A percentile compares a stretch with the other conserved stretches of the same genome.
These are phyloP conservation scores for Leucocoprinus leucothites DNA, from an alignment of 768 basidiomycete species.

Conservation along the genomic window DNA sequence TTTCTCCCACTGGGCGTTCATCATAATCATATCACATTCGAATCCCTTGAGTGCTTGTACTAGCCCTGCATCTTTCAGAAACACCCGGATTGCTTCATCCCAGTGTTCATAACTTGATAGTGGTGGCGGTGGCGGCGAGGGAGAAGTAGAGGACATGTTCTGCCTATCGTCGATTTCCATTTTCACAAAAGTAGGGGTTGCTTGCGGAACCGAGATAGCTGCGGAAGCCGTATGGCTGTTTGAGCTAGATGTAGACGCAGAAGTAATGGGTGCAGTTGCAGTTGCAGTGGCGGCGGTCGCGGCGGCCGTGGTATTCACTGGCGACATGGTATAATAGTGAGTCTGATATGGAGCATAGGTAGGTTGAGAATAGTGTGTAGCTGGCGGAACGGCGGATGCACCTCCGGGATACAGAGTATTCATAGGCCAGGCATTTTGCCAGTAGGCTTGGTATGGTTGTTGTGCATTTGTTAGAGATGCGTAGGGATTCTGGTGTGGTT, in stretches of 20 bases:
- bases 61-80: conserved; percentile 53
- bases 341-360: conserved; percentile 4
- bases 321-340: not conserved
- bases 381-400: not conserved
- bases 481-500: not conserved
- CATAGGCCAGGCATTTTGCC: conserved; percentile 7
- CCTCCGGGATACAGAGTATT: conserved; percentile 2
- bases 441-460: conserved; percentile 1
- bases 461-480: not conserved
- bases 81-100: conserved; percentile 55
- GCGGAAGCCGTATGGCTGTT: not conserved
- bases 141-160: no score
- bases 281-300: not conserved
- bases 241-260: no score
- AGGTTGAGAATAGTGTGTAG: not conserved
- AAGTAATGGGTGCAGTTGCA: not conserved
- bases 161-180: not conserved
- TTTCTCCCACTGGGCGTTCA: conserved; percentile 65
- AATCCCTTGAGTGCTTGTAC: conserved; percentile 60
- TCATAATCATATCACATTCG: conserved; percentile 67
- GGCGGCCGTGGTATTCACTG: no score
- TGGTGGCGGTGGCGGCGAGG: conserved; percentile 11
- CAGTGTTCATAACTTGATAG: conserved; percentile 49
- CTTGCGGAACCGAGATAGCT: not conserved
- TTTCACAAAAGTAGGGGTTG: not conserved